Base-by-base conservation (phyloP, 2,329 filamentous ascomycete species). In the Mycosphaerella arachidis region DNA sequence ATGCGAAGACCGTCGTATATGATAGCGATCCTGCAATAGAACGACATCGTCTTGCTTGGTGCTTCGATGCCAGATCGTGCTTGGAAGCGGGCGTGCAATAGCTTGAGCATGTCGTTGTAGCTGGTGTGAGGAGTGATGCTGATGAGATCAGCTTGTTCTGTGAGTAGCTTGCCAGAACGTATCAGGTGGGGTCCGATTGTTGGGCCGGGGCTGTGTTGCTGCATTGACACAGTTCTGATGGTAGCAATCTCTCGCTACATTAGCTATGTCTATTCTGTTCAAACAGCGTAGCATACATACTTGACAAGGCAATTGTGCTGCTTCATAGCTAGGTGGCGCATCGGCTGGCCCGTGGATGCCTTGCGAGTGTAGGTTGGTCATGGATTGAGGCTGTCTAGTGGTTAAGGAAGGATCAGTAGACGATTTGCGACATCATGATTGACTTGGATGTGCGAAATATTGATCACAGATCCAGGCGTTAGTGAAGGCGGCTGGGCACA, bases 61-160 rank as follows among this genome's bases (percentile, higher is more conserved):
- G 30, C 53, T 37, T 33, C 3, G 12, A 56, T 18, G 6, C 40
- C 40, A 29, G 53, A 56, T n/a, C 53, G 53, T n/a, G 53, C 53
- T 20, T 46, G 53, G 18, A 56, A 29, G 16, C 53, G 53, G 12
- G 30, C 10, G 27, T 56, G 53, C 24, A 56, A 27, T 4, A 56
- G 40, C n/a, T 10, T n/a, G 37, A 56, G 27, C 8, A 48, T 31
- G 20, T 46, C 53, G 53, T n/a, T 5, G 27, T 56, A 56, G 9
- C 20, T 48, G 3, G 53, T 31, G 20, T 31, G 31, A 24, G 12
- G 13, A 18, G 37, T 18, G 43, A 56, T 29, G 37, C 27, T 29
- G 29, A 56, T 31, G 24, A 56, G 27, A 33, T 56, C 53, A n/a
- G 37, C 37, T 48, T 56, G 53, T 29, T 56, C 6, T 56, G 45